Evolutionary conservation across 805 yeast genomes (phyloP).

Genomic region (Ogataea pini): DNA sequence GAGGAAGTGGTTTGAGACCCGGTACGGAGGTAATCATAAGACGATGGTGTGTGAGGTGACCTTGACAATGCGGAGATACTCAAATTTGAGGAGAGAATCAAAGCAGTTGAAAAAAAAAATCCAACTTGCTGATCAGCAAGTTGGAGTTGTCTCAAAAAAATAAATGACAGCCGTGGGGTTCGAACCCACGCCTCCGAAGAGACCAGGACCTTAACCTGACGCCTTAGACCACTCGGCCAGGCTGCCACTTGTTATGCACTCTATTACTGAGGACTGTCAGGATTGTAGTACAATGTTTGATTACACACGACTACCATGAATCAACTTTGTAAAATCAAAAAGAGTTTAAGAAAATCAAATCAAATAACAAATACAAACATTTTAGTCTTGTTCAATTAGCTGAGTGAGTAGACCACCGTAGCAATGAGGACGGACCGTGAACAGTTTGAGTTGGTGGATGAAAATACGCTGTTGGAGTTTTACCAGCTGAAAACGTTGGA

Average conservation of each 20-base stretch:
- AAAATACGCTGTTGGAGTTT: slow-evolving; percentile 28
- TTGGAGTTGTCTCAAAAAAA: too few species aligned
- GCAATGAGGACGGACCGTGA: not conserved
- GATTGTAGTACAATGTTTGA: not conserved
- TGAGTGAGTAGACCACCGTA: not conserved
- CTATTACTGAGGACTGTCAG: not conserved
- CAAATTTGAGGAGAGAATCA: too few species aligned
- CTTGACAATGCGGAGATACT: too few species aligned
- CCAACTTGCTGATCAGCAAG: too few species aligned
- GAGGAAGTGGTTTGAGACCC: too few species aligned
- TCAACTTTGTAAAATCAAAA: not conserved
- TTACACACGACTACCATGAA: not conserved
- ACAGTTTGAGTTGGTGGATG: slow-evolving; percentile 10
- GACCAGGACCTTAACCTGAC: slow-evolving; percentile 62
- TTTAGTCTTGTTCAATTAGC: too few species aligned
- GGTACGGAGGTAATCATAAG: too few species aligned
- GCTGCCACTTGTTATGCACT: slow-evolving; percentile 36
- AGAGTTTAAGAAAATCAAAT: too few species aligned
- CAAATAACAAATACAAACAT: too few species aligned
- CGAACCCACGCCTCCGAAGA: slow-evolving; percentile 88
- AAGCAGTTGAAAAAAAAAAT: too few species aligned
- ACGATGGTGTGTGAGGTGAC: too few species aligned
- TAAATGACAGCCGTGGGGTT: slow-evolving; percentile 75
- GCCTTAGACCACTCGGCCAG: slow-evolving; percentile 45
- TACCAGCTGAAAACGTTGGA: slow-evolving; percentile 46